phyloP scores from a whole-genome alignment of 176 grass and related monocot genomes.

The Oryza meridionalis region DNA sequence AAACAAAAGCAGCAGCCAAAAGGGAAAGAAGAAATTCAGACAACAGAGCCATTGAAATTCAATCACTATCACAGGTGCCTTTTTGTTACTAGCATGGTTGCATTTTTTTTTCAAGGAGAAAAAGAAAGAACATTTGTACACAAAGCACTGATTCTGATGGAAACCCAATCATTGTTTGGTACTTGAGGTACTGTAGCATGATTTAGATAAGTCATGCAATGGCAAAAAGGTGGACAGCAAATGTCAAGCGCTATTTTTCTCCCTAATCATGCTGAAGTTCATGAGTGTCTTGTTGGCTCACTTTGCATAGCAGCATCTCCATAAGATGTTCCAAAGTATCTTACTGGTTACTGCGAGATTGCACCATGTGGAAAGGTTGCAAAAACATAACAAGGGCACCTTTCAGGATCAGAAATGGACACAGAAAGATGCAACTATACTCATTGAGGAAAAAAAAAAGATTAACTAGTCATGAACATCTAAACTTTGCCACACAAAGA shows the following conservation, averaged over 20 bases:
- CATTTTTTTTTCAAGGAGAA: background rate
- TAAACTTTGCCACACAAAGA: background rate
- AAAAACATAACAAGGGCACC: background rate
- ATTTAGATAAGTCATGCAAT: conserved; percentile 1
- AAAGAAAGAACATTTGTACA: background rate
- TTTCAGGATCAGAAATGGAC: background rate
- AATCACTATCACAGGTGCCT: background rate
- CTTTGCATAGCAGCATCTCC: conserved; percentile 28
- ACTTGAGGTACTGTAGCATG: background rate
- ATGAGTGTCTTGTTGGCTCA: conserved; percentile 5
- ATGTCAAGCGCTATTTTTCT: background rate
- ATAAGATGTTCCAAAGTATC: conserved; percentile 54
- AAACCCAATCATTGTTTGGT: conserved; percentile 18
- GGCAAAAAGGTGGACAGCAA: background rate
- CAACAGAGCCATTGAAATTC: conserved; percentile 6
- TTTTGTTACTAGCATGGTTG: background rate
- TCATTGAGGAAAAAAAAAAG: conserved; percentile 8
- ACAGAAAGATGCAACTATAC: conserved; percentile 1
- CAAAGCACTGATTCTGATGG: background rate
- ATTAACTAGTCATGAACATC: background rate
- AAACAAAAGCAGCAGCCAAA: conserved; percentile 26
- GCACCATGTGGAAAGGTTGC: conserved; percentile 6
- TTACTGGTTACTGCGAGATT: background rate
- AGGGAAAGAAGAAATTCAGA: background rate
- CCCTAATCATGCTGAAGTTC: background rate